Evolutionary conservation across 208 protist species (phyloP), one percentile per base, ranked within the genome.

Genomic region (Crithidia sp.): DNA sequence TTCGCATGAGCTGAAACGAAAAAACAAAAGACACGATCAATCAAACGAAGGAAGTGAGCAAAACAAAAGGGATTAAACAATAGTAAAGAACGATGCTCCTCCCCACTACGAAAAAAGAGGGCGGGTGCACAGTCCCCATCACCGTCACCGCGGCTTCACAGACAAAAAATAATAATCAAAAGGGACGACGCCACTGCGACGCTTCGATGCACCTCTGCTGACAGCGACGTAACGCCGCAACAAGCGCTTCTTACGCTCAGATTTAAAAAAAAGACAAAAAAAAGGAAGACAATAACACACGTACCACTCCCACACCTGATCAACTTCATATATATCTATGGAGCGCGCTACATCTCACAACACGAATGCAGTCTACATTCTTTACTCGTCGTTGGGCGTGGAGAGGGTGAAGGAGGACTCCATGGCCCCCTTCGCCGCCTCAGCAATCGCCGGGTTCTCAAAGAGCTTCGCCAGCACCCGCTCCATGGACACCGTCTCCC

Each of bases 391-490:
- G 4, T 2, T 28, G 16, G 16, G 8, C 3, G 37, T 14, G 7
- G 54, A 65, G 44, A 66, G 16, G 57, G 14, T 45, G 19, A 65
- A 57, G 37, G 47, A 53, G 7, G 66, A 59, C 28, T 74, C 49
- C 62, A 74, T 49, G 10, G 60, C 68, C 2, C 19, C 67, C 47
- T 71, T 67, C 49, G 73, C 73, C 2, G 73, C 73, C 37, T 76
- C 49, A n/a, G 79, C 71, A 54, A 87, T 57, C 14, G 79, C 71
- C 55, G 81, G 65, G 58, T 89, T 81, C 56, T 65, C 63, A 50
- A 93, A 87, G 10, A 93, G 79, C 61, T 81, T 74, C 44, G 83
- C 57, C 57, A 93, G 77, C 47, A 74, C 82, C 2, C 71, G 56
- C 19, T 85, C 68, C 55, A 92, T 72, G n/a, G 58, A 54, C 13